A percentile compares a stretch with the other conserved stretches of the same genome.
These are phyloP conservation scores for Apiospora sp. DNA, from an alignment of 2,329 filamentous ascomycete species.

Conservation along the genomic window DNA sequence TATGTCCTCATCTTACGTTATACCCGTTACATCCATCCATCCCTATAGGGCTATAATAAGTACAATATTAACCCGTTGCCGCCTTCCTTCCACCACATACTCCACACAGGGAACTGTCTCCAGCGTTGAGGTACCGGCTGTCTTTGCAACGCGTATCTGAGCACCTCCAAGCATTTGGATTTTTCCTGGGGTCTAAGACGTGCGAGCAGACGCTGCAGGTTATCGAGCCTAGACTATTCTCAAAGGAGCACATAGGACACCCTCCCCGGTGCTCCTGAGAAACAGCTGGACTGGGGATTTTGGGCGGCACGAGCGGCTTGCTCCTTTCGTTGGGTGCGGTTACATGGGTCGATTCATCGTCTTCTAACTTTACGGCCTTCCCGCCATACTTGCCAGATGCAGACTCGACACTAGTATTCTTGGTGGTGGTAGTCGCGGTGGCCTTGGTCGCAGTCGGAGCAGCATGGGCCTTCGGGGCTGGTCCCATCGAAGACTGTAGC, in stretches of 20 bases:
- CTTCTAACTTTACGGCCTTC: neutral
- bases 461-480: neutral
- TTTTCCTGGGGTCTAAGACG: constrained; percentile 64
- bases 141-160: constrained; percentile 60
- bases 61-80: neutral
- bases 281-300: neutral
- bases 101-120: constrained; percentile 74
- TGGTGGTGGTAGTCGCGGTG: neutral
- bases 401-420: neutral
- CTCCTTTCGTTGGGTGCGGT: constrained; percentile 6
- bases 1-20: constrained; percentile 2
- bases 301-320: neutral
- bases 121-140: constrained; percentile 71
- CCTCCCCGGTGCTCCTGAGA: neutral
- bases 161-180: constrained; percentile 71
- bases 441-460: neutral
- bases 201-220: constrained; percentile 76
- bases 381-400: neutral
- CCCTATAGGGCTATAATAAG: neutral
- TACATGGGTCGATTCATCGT: neutral
- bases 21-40: neutral
- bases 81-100: constrained; percentile 64
- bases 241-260: constrained; percentile 74
- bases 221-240: constrained; percentile 60
- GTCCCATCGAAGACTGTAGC: constrained; percentile 49